phyloP scores from a whole-genome alignment of 768 basidiomycete genomes.

The Hericium alpestre region DNA sequence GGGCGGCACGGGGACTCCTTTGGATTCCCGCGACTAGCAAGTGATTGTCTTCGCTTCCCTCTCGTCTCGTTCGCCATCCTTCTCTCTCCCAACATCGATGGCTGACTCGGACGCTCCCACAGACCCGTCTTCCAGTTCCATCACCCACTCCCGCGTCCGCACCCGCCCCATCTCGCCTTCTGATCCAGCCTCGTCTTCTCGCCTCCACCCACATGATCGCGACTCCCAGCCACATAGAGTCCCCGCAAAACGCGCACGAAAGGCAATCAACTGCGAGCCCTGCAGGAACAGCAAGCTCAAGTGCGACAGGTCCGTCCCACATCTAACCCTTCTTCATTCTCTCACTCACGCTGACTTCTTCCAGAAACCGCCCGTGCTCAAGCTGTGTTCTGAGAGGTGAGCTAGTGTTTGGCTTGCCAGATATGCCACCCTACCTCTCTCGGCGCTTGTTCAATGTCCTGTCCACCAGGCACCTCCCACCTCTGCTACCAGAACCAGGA shows the following conservation, averaged over 20 bases:
- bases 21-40: not conserved
- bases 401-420: slow-evolving; percentile 18
- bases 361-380: slow-evolving; percentile 78
- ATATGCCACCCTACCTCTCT: slow-evolving; percentile 2
- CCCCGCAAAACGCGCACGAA: slow-evolving; percentile 73
- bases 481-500: slow-evolving; percentile 74
- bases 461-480: slow-evolving; percentile 57
- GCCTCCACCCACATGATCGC: not conserved
- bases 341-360: not conserved
- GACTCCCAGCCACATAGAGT: slow-evolving; percentile 14
- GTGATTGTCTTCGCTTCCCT: not conserved
- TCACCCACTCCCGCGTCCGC: not conserved
- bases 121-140: not conserved
- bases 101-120: not conserved
- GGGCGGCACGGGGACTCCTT: not conserved
- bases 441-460: slow-evolving; percentile 3
- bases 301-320: slow-evolving; percentile 58
- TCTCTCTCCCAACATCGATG: not conserved
- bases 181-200: not conserved
- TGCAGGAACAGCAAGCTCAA: slow-evolving; percentile 83
- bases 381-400: slow-evolving; percentile 75
- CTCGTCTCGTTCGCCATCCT: not conserved
- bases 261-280: slow-evolving; percentile 84
- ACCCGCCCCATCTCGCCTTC: slow-evolving; percentile 1
- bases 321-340: slow-evolving; percentile 13